A percentile compares a stretch with the other conserved stretches of the same genome.
Evolutionary conservation across 2,329 filamentous ascomycete species (phyloP).

Genomic region (Fusarium sp.): DNA sequence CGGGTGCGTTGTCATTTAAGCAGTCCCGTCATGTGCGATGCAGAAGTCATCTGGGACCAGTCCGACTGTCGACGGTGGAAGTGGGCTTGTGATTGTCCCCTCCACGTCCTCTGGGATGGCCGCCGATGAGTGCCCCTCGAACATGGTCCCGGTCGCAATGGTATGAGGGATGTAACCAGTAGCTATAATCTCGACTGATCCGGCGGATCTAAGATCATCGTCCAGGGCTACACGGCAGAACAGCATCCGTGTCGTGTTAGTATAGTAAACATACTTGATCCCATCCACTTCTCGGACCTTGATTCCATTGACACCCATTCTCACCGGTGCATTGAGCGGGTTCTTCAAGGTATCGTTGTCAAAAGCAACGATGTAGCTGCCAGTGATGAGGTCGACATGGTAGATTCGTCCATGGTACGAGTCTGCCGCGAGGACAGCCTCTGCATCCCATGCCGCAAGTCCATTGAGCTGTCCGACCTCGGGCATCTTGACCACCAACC

Average conservation of each 20-base stretch:
- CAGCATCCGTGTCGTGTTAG: accelerated
- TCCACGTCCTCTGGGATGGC: neutral
- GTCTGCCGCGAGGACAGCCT: no score
- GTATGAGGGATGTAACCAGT: neutral
- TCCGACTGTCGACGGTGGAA: neutral
- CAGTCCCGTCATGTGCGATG: accelerated
- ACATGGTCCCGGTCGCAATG: neutral
- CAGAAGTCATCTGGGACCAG: neutral
- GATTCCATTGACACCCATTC: no score
- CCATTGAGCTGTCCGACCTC: no score
- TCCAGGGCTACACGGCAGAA: neutral
- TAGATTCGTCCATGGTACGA: no score
- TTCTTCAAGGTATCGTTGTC: accelerated
- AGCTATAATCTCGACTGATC: neutral
- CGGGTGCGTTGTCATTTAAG: neutral
- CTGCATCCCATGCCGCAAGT: no score
- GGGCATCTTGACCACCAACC: no score
- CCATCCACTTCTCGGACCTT: no score
- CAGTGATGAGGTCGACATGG: no score
- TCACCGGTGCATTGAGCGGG: no score
- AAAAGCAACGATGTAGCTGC: no score
- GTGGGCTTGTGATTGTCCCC: neutral
- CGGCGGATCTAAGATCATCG: accelerated
- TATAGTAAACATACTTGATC: no score
- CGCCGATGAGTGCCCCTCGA: neutral